Evolutionary conservation across 2,329 filamentous ascomycete genomes (phyloP), one percentile per base, ranked within the genome.

Genomic region (Didymella glomerata): DNA sequence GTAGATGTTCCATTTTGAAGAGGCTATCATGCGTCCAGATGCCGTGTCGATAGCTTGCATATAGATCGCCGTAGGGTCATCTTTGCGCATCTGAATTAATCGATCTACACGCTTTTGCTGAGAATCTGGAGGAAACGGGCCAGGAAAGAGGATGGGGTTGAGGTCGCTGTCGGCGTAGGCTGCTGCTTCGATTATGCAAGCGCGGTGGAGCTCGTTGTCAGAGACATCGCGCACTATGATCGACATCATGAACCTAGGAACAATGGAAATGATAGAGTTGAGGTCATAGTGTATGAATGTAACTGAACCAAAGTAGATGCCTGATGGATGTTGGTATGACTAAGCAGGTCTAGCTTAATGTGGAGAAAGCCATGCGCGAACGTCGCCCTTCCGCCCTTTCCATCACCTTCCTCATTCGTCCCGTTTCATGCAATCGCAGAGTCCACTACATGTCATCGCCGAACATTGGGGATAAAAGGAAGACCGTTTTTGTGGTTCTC

Each of bases 1-100:
- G 56, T 70, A 72, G 11, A 76, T 40, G 42, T 70, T 60, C 71
- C 71, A 76, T 47, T 75, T 72, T 1, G 72, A 63, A 32, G 69
- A 70, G 1, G 71, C 71, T 4, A 73, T 64, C 50, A 71, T 66
- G n/a, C 71, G 62, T 8, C 59, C 60, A 1, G 64, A 65, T 4
- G 64, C 65, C 46, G 67, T 63, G 40, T 76, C 69, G 18, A 71
- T 63, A 30, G 63, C 69, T 53, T 75, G 68, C 4, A 72, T 30
- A 27, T 67, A 70, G 6, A 48, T 36, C 0, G 38, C 47, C 6
- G 63, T 64, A 3, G 50, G 41, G 13, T 60, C 48, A 16, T 56
- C 45, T 4, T 49, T 41, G 2, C 53, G 52, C 41, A 46, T 49
- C 22, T 56, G 44, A 13, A 46, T 28, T 13, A 60, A 11, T 4